Evolutionary conservation across 495 filamentous ascomycete species (phyloP), one percentile per base, ranked within the genome.

Genomic region (Friedmanniomyces endolithicus): DNA sequence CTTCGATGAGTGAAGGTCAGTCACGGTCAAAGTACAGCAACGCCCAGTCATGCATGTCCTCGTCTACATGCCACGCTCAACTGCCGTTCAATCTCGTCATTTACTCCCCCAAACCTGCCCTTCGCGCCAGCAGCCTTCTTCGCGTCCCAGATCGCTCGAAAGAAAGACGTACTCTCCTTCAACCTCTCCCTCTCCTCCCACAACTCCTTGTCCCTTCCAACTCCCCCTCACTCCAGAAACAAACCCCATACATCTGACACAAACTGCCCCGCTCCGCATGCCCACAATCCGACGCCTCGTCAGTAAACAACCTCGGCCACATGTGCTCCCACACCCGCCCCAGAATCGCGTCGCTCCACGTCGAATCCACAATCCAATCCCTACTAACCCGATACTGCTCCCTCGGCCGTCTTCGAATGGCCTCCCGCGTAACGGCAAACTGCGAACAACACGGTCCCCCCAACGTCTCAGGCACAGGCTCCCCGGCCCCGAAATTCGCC

Each of bases 311-410:
- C 12, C 39, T 11, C 19, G 33, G 50, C 50, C 50, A 53, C 39
- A 53, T 53, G 39, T 53, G 39, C 27, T 53, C 50, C 33, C 33
- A 53, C 6, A 53, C 50, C 7, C 50, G 17, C 11, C 50, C 50
- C 11, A 25, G n/a, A 20, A 53, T 17, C 4, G 14, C 2, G 23
- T 53, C 50, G n/a, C 19, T 22, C 33, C 19, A 44, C 37, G 24
- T 4, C 1, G 50, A 25, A 12, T 19, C 8, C 17, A 44, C 11
- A 6, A 53, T 2, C 50, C 50, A 53, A 6, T 53, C 37, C 39
- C 9, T 6, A 17, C 22, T 22, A 6, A 17, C 4, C 2, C 19
- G 17, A 22, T 53, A 53, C 34, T 44, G 50, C 20, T 53, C 50
- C 22, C 27, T 53, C 19, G 33, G 22, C n/a, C 25, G 50, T 24